Base-by-base conservation (phyloP, 371 early-diverging fungal genomes). In the Circinella umbellata region DNA sequence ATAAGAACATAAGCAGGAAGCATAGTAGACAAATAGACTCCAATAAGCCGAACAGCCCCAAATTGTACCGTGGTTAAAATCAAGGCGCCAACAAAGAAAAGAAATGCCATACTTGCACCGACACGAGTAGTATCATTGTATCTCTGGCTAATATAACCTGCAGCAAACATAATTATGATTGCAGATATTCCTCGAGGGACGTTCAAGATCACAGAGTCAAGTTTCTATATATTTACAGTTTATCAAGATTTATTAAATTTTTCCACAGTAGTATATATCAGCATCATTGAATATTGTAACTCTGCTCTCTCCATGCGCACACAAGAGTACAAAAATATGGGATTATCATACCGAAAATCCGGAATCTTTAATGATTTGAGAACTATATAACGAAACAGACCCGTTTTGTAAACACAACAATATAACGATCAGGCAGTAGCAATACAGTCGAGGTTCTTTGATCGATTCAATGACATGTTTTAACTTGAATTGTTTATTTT, bases 321-420 rank as follows among this genome's bases (percentile, higher is more conserved):
- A 9, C 42, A 27, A 27, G 27, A 27, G 27, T 11, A 57, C 46
- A 46, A 17, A 7, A 14, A 6, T 17, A 13, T 4, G 6, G 0
- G 15, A 51, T 15, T 39, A 63, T 65, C 63, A 34, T 72, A 72
- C 72, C 10, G 72, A 54, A 37, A 72, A 72, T 39, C 72, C 72
- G 48, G 68, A 54, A 15, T 59, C 64, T 17, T 37, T 42, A 38
- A 67, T 68, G 3, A 72, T 61, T 39, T 64, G 61, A 9, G 69
- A 59, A 8, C 57, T 46, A 35, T 61, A 73, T 3, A 66, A 54
- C 11, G 64, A 64, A 38, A 69, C 34, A 15, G 55, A 60, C 4
- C 73, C 73, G 17, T 69, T 69, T 6, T 54, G 64, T 14, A 73
- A 18, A 46, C 51, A 54, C 4, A 42, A n/a, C 7, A 73, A 36